Base-by-base conservation (phyloP, 2,329 filamentous ascomycete genomes). In the Ceratocystis albifundus region DNA sequence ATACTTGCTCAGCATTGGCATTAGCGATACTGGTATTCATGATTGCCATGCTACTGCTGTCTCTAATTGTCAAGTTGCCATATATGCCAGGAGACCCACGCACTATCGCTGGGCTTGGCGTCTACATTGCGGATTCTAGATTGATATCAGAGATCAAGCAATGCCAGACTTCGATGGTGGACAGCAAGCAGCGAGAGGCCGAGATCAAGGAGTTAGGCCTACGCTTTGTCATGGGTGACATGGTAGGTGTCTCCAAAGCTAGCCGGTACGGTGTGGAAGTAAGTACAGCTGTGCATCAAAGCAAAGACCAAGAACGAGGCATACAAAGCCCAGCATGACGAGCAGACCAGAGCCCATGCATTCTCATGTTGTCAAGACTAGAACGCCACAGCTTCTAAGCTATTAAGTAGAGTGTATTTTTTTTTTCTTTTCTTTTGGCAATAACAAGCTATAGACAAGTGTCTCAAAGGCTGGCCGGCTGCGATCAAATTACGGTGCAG, bases 61-160 rank as follows among this genome's bases (percentile, higher is more conserved):
- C 65, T 15, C 45, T 68, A 20, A 30, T 64, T 12, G 64, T 65
- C 10, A 64, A 45, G 32, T 44, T 66, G 61, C 67, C 67, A 30
- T 57, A 62, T 32, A 63, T 68, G 61, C 65, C 66, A n/a, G 67
- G 62, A 10, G 67, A 68, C 36, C 67, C 65, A 3, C 65, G 67
- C 22, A 68, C 65, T 2, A 65, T 68, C 44, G 65, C 67, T 1
- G 67, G 67, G 8, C 55, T 55, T 4, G 62, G 65, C 3, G 66
- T 48, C 15, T 68, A 68, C 30, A 63, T 67, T 28, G 61, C 41
- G 8, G 67, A 68, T 25, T 68, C 65, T 3, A 30, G 61, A 10
- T 36, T 67, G 12, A 46, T 65, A 28, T 45, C 44, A 7, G 55
- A 65, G 41, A 50, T 65, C 41, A 64, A 61, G 25, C 61, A 59